phyloP scores from a whole-genome alignment of 2,329 filamentous ascomycete genomes.

The Alternaria dauci region DNA sequence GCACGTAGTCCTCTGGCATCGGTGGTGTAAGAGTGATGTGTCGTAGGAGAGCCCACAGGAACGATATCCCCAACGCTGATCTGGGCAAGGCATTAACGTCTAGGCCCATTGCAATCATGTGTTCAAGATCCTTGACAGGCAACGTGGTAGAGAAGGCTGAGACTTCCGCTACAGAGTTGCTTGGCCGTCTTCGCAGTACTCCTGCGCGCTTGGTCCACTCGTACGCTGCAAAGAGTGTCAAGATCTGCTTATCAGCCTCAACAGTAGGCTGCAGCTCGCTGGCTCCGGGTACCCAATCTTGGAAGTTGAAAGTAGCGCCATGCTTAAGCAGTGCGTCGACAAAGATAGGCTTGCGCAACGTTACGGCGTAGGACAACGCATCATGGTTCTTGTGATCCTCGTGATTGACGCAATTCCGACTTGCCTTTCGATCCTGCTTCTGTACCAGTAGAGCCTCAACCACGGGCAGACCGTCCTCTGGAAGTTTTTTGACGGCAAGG shows the following conservation, averaged over 20 bases:
- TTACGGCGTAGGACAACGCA: constrained; percentile 42
- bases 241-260: constrained; percentile 25
- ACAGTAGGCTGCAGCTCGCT: constrained; percentile 17
- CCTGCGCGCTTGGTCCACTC: constrained; percentile 37
- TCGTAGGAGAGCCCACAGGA: constrained; percentile 38
- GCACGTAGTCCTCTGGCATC: constrained; percentile 27
- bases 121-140: constrained; percentile 29
- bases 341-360: constrained; percentile 35
- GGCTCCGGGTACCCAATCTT: constrained; percentile 34
- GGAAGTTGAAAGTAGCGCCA: constrained; percentile 37
- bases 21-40: constrained; percentile 23
- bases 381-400: constrained; percentile 41
- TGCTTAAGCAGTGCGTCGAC: constrained; percentile 37
- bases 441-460: constrained; percentile 37
- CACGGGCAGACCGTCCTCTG: constrained; percentile 40
- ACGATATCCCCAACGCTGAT: constrained; percentile 21
- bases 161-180: constrained; percentile 4
- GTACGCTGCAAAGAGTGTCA: constrained; percentile 36
- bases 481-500: constrained; percentile 38
- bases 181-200: constrained; percentile 29
- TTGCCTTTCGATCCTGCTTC: constrained; percentile 25
- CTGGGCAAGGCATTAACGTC: constrained; percentile 31
- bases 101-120: constrained; percentile 38
- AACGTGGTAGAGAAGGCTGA: constrained; percentile 29
- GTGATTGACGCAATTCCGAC: constrained; percentile 42